Evolutionary conservation across 2,329 filamentous ascomycete species (phyloP), one percentile per base, ranked within the genome.

Genomic region (Aspergillus proliferans): DNA sequence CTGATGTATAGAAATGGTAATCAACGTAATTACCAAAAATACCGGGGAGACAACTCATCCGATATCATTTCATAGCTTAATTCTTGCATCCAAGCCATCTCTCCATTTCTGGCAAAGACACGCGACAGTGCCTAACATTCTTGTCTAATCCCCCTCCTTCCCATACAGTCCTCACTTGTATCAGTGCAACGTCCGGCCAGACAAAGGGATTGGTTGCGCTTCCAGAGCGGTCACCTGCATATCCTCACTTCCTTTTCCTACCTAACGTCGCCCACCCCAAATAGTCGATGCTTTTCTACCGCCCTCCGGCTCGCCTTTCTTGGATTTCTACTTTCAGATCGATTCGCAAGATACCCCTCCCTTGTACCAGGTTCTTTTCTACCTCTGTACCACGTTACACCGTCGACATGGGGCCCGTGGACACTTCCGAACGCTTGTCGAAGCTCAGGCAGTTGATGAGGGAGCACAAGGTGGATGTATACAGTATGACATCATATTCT

Each of bases 371-470:
- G 52, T 63, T 64, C 39, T 73, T 73, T 55, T 72, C 70, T 24
- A 59, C 58, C 54, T 68, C 67, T 41, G 55, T 61, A 41, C 58
- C 62, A 39, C 60, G 68, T 50, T 67, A 60, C 54, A 55, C 64
- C 40, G 49, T 73, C 69, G 78, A 83, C 30, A 94, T 93, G 87
- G 86, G 83, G 65, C 83, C 80, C 47, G 84, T 95, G 58, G 77
- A 93, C 71, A 96, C 91, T 33, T 83, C 84, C 48, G 77, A 82
- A 54, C 86, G 88, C 62, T 81, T 98, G 56, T 72, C 82, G 55
- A 80, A 82, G 71, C 79, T 98, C 63, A 82, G 93, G 65, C 77
- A 84, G 67, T 76, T 95, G 66, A 98, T 98, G 93, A 84, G 82
- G 72, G 80, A 91, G 70, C 80, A 86, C 64, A 85, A 88, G 57